phyloP scores from a whole-genome alignment of 192 early-diverging fungal species.

The Globomyces pollinis-pini region DNA sequence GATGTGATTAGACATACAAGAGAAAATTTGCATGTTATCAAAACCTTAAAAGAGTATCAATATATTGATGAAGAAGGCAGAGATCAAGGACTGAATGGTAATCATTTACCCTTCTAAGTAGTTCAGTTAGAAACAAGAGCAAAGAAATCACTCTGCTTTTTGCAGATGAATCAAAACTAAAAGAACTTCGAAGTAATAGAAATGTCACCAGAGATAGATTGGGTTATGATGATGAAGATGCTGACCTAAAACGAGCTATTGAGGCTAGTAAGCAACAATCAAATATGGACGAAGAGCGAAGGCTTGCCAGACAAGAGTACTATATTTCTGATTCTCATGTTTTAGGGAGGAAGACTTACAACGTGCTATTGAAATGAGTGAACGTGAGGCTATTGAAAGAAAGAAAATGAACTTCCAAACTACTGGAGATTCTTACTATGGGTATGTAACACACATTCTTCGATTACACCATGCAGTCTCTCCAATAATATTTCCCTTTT shows the following conservation, averaged over 20 bases:
- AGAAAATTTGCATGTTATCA: conserved; percentile 87
- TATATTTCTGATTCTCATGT: not conserved
- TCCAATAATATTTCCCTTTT: not conserved
- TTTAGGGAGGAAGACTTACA: conserved; percentile 32
- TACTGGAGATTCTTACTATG: conserved; percentile 3
- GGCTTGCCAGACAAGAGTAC: conserved; percentile 16
- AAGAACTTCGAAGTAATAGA: conserved; percentile 64
- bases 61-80: conserved; percentile 85
- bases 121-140: conserved; percentile 80
- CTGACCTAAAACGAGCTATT: conserved; percentile 70
- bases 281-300: conserved; percentile 43
- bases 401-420: conserved; percentile 15
- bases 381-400: conserved; percentile 29
- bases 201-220: conserved; percentile 59
- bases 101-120: not conserved
- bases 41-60: conserved; percentile 95
- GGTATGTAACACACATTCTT: too few species aligned
- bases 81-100: conserved; percentile 88
- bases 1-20: conserved; percentile 77
- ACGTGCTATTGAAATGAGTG: conserved; percentile 37
- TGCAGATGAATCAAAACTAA: conserved; percentile 67
- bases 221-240: conserved; percentile 59
- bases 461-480: too few species aligned
- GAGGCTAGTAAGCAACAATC: conserved; percentile 74
- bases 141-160: conserved; percentile 82